A percentile compares a stretch with the other conserved stretches of the same genome.
These are phyloP conservation scores for Solanum piurae DNA, from an alignment of 257 asterid species.

Conservation along the genomic window DNA sequence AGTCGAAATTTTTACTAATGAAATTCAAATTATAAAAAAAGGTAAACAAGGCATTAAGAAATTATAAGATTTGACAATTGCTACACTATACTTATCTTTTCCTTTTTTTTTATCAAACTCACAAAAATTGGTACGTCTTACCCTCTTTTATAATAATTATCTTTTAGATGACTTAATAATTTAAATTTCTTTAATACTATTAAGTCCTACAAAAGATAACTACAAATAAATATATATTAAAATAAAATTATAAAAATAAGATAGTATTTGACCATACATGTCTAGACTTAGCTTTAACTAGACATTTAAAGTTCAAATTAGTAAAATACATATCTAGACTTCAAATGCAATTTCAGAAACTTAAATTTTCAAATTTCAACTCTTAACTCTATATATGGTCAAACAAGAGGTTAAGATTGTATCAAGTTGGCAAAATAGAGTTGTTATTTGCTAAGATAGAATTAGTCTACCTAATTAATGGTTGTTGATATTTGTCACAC, in stretches of 20 bases:
- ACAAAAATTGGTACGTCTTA: background rate
- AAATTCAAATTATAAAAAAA: background rate
- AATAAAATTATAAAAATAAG: background rate
- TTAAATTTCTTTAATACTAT: background rate
- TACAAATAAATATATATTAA: background rate
- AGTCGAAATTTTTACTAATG: background rate
- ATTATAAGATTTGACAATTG: background rate
- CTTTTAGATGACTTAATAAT: background rate
- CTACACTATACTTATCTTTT: background rate
- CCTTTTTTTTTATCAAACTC: accelerated
- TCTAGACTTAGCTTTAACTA: background rate
- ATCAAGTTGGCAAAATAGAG: background rate
- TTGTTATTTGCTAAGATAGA: background rate
- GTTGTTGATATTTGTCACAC: background rate
- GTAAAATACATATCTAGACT: background rate
- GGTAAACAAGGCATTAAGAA: background rate
- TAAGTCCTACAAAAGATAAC: background rate
- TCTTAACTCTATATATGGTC: background rate
- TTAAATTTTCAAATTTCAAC: background rate
- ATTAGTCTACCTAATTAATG: background rate
- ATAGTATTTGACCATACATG: background rate
- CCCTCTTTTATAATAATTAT: background rate
- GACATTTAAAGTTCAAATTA: no score
- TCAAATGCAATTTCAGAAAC: background rate
- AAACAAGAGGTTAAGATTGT: background rate